A percentile compares a stretch with the other conserved stretches of the same genome.
Evolutionary conservation across 176 grass and related monocot species (phyloP).

Genomic region (Aegilops speltoides): DNA sequence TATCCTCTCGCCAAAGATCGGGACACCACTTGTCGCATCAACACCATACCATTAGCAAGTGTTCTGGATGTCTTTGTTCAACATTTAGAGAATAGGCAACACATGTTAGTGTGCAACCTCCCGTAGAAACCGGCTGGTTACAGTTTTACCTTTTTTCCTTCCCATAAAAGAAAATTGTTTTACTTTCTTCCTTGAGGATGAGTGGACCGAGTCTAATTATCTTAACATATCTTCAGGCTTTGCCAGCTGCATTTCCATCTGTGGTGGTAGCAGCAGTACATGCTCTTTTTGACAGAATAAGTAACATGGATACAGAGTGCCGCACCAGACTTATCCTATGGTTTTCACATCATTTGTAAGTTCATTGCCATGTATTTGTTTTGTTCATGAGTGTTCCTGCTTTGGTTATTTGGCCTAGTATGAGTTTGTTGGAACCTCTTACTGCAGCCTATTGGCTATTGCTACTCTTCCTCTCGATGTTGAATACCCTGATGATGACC

Average conservation of each 20-base stretch:
- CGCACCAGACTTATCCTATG: constrained; percentile 94
- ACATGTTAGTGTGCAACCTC: neutral
- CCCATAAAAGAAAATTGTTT: neutral
- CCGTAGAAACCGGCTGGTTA: neutral
- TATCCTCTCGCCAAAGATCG: neutral
- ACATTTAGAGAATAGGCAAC: neutral
- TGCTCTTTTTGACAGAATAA: constrained; percentile 97
- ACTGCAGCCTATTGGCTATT: constrained; percentile 20
- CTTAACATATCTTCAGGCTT: constrained; percentile 64
- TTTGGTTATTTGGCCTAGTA: constrained; percentile 7
- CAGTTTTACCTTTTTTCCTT: neutral
- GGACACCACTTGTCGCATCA: neutral
- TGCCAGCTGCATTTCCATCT: constrained; percentile 94
- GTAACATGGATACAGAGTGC: constrained; percentile 93
- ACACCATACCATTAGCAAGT: neutral
- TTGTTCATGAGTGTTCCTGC: constrained; percentile 5
- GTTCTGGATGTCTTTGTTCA: neutral
- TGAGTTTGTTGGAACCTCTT: neutral
- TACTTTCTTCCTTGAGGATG: neutral
- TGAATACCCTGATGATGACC: neutral
- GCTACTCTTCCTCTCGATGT: constrained; percentile 26
- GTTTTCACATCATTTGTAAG: constrained; percentile 99
- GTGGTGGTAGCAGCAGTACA: constrained; percentile 95
- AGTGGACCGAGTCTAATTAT: constrained; percentile 25
- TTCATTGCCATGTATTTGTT: constrained; percentile 28